Percentiles rank a stretch among this genome's conserved stretches.
phyloP scores from a whole-genome alignment of 306 rosid species.

The Hippophae gyantsensis region DNA sequence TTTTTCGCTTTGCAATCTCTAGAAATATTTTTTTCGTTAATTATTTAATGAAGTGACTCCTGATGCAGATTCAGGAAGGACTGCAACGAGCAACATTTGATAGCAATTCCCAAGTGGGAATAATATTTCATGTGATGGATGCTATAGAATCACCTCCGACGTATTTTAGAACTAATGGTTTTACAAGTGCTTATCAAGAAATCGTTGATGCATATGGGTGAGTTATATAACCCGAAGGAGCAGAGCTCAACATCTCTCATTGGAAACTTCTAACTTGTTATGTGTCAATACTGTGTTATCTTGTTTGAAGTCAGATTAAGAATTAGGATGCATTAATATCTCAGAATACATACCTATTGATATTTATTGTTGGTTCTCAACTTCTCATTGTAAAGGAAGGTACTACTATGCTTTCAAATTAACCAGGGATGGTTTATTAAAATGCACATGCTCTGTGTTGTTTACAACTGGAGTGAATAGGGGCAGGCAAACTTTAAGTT shows the following conservation, averaged over 20 bases:
- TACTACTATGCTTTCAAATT: too few species aligned
- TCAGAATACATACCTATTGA: too few species aligned
- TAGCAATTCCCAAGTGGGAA: slow-evolving; percentile 94
- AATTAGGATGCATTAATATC: too few species aligned
- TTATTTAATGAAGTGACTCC: background rate
- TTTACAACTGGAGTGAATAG: too few species aligned
- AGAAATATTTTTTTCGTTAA: background rate
- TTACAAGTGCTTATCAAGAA: slow-evolving; percentile 92
- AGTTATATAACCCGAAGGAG: slow-evolving; percentile 11
- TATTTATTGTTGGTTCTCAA: too few species aligned
- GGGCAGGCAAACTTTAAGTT: too few species aligned
- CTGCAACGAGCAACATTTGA: slow-evolving; percentile 96
- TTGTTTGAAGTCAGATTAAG: too few species aligned
- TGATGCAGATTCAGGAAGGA: slow-evolving; percentile 80
- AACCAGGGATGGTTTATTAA: too few species aligned
- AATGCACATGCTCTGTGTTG: too few species aligned
- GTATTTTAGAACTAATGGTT: slow-evolving; percentile 77
- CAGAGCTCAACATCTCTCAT: background rate
- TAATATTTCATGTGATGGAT: slow-evolving; percentile 80
- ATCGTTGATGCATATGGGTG: slow-evolving; percentile 99
- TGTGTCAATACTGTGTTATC: too few species aligned
- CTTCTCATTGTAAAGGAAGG: too few species aligned
- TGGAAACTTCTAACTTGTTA: background rate
- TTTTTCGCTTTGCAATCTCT: slow-evolving; percentile 2
- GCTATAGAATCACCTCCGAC: slow-evolving; percentile 94